Conservation (phyloP, 352 stramenopile species). For the Phytopythium litorale region DNA sequence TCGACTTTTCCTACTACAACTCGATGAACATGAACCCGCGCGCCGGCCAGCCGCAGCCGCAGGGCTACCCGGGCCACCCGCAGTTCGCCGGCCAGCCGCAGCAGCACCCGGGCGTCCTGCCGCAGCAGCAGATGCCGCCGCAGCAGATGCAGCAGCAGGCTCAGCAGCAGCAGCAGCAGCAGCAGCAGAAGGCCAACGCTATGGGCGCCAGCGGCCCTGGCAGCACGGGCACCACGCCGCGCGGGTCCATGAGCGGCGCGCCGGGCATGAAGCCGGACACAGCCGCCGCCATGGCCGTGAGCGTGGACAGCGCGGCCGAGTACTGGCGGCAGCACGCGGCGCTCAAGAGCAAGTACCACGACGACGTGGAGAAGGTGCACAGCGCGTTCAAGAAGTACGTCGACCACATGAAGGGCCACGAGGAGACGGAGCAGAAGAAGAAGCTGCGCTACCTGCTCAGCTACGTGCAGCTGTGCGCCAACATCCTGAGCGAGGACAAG, state of each 20-base stretch:
- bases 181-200: slow-evolving; percentile 8
- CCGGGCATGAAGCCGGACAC: slow-evolving; percentile 2
- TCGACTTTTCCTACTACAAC: slow-evolving; percentile 79
- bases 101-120: not conserved
- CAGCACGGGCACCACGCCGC: too few relatives aligned
- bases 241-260: too few relatives aligned
- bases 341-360: slow-evolving; percentile 76
- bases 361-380: slow-evolving; percentile 84
- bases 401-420: slow-evolving; percentile 84
- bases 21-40: slow-evolving; percentile 51
- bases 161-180: slow-evolving; percentile 5
- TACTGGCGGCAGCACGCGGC: slow-evolving; percentile 79
- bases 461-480: slow-evolving; percentile 80
- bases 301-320: slow-evolving; percentile 47
- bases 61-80: slow-evolving; percentile 32
- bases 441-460: slow-evolving; percentile 80
- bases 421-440: slow-evolving; percentile 85
- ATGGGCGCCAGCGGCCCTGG: slow-evolving; percentile 10
- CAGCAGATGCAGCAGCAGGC: slow-evolving; percentile 11
- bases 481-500: slow-evolving; percentile 75
- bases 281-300: slow-evolving; percentile 14
- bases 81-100: slow-evolving; percentile 23
- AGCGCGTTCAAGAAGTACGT: slow-evolving; percentile 87
- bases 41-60: slow-evolving; percentile 11
- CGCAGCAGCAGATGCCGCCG: slow-evolving; percentile 13